Percentiles rank a stretch among this genome's conserved stretches.
Evolutionary conservation across 75 land plant species (phyloP).

Genomic region (Selaginella tamariscina): DNA sequence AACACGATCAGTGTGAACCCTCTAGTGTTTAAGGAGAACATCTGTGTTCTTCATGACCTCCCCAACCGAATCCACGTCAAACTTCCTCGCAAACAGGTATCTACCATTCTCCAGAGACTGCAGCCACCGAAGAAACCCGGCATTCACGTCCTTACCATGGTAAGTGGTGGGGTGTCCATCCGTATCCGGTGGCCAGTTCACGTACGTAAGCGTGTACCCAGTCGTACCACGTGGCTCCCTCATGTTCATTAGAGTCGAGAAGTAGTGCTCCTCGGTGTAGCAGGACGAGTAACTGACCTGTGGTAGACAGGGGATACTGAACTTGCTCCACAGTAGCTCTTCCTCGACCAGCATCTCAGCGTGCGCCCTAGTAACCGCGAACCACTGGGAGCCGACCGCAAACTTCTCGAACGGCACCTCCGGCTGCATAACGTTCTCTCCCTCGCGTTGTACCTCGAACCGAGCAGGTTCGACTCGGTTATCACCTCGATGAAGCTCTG

Average conservation of each 20-base stretch:
- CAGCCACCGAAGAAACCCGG: constrained; percentile 9
- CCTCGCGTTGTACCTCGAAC: constrained; percentile 38
- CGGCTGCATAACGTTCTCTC: constrained; percentile 46
- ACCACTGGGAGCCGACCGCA: constrained; percentile 60
- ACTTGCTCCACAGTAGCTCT: constrained; percentile 36
- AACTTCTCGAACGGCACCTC: constrained; percentile 39
- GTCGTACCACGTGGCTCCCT: constrained; percentile 26
- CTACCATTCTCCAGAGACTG: constrained; percentile 8
- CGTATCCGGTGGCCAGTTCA: constrained; percentile 36
- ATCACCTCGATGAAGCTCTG: constrained; percentile 53
- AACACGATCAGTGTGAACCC: no score
- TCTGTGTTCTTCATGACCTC: constrained; percentile 5
- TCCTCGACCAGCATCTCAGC: constrained; percentile 34
- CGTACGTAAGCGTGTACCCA: constrained; percentile 41
- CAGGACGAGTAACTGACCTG: constrained; percentile 19
- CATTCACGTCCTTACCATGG: constrained; percentile 19
- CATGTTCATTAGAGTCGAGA: constrained; percentile 46
- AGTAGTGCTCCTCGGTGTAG: constrained; percentile 59
- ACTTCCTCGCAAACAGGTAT: constrained; percentile 21
- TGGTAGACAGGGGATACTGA: constrained; percentile 27
- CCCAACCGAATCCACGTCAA: constrained; percentile 1
- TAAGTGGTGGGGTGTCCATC: constrained; percentile 48
- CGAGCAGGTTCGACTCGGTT: constrained; percentile 18
- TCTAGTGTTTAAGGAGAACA: neutral
- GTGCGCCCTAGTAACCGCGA: constrained; percentile 31